Base-by-base conservation (phyloP, 805 yeast species). In the Candida orba region DNA sequence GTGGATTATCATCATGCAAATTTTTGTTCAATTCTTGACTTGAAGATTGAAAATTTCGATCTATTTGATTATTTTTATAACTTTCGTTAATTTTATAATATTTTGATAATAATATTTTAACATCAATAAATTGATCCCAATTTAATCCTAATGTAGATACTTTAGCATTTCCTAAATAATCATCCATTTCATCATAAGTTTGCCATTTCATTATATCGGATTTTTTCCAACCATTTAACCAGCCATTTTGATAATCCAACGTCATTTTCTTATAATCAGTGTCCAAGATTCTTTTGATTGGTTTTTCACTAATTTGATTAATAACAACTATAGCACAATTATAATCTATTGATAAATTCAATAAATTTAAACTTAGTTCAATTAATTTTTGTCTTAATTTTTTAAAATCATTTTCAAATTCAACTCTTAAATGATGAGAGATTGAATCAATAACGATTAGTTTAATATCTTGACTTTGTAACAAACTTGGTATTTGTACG, bases 371-470 rank as follows among this genome's bases (percentile, higher is more conserved):
- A 10, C 78, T 74, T 30, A 77, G 52, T 31, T 62, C 63, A 25
- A 34, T 65, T 62, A 18, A 74, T 54, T 49, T 75, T 72, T 40
- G 62, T 54, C 41, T 69, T 63, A 47, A 76, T 71, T 43, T 67
- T 63, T 36, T 63, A 62, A 17, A 71, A 60, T 45, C 46, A 29
- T 69, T 65, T 35, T 63, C 69, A 22, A 78, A 56, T 49, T 81
- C 87, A 1, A 79, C 79, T 45, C 95, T 66, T 29, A 89, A 60
- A 59, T 84, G 95, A 55, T 87, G 95, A 0, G 91, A 79, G 4
- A 90, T 76, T 30, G 95, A 84, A 61, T 91, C 98, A 9, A 90
- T 68, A 2, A 88, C 71, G 0, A 91, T 68, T 25, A 84, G 55
- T 36, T 75, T 81, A 3, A 81, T 67, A 7, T 56, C 51, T 1